phyloP scores from a whole-genome alignment of 257 asterid species.

The Knoxia roxburghii region DNA sequence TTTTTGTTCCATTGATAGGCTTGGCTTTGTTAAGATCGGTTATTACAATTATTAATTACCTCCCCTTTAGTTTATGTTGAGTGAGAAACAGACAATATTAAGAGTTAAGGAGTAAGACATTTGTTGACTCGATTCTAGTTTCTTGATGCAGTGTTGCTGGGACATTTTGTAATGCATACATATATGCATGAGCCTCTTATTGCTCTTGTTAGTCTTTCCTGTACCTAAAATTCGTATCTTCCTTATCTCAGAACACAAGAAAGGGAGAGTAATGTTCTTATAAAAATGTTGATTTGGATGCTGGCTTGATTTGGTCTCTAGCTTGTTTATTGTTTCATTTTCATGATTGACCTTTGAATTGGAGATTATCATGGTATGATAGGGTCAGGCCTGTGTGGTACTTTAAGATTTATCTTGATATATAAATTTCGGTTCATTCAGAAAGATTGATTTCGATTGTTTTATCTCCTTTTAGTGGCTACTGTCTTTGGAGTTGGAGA shows the following conservation, averaged over 20 bases:
- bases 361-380: background rate
- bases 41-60: background rate
- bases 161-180: background rate
- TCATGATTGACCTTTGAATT: background rate
- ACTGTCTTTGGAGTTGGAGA: slow-evolving; percentile 22
- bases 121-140: background rate
- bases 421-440: background rate
- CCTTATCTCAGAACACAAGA: background rate
- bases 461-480: slow-evolving; percentile 4
- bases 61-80: background rate
- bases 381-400: background rate
- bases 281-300: background rate
- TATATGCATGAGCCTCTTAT: background rate
- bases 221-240: background rate
- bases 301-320: background rate
- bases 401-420: background rate
- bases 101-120: no score
- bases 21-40: background rate
- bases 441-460: background rate
- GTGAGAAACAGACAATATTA: no score
- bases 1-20: background rate
- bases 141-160: background rate
- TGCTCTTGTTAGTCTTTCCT: background rate
- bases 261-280: background rate
- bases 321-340: background rate